These are phyloP conservation scores for Boletus rubroflammeus DNA, from an alignment of 768 basidiomycete species.

Conservation along the genomic window DNA sequence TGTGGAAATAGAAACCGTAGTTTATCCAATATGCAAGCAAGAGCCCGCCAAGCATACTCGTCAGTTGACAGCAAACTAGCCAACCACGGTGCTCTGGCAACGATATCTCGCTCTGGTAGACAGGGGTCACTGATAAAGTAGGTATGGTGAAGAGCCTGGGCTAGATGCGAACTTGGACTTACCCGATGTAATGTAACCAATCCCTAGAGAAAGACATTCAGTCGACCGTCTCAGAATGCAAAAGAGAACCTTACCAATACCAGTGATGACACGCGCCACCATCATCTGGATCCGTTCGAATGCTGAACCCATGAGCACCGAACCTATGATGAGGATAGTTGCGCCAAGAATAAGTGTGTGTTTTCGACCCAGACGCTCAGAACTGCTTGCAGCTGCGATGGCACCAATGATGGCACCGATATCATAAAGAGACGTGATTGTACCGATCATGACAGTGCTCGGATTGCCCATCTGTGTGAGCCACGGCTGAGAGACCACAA, in stretches of 20 bases:
- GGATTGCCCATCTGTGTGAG: conserved; percentile 14
- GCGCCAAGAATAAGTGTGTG: conserved; percentile 10
- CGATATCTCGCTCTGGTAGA: conserved; percentile 13
- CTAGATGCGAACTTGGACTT: not conserved
- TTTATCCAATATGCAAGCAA: conserved; percentile 16
- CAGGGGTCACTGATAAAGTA: conserved; percentile 3
- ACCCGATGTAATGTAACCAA: conserved; percentile 14
- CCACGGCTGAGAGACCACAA: conserved; percentile 12
- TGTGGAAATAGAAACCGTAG: conserved; percentile 13
- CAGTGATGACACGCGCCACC: conserved; percentile 9
- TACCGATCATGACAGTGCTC: conserved; percentile 15
- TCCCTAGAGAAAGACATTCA: conserved; percentile 1
- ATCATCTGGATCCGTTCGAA: conserved; percentile 14
- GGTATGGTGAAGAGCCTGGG: not conserved
- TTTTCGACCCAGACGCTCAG: conserved; percentile 12
- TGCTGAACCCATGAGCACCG: conserved; percentile 11
- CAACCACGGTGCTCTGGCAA: conserved; percentile 13
- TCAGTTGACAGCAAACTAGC: conserved; percentile 13
- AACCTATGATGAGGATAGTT: conserved; percentile 6
- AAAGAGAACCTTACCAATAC: conserved; percentile 1
- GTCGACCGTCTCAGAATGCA: not conserved
- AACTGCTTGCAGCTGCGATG: conserved; percentile 10
- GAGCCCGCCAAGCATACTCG: conserved; percentile 13
- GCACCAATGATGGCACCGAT: conserved; percentile 14
- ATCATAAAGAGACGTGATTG: conserved; percentile 16